Evolutionary conservation across 2,329 filamentous ascomycete genomes (phyloP), one percentile per base, ranked within the genome.

Genomic region (Scedosporium boydii): DNA sequence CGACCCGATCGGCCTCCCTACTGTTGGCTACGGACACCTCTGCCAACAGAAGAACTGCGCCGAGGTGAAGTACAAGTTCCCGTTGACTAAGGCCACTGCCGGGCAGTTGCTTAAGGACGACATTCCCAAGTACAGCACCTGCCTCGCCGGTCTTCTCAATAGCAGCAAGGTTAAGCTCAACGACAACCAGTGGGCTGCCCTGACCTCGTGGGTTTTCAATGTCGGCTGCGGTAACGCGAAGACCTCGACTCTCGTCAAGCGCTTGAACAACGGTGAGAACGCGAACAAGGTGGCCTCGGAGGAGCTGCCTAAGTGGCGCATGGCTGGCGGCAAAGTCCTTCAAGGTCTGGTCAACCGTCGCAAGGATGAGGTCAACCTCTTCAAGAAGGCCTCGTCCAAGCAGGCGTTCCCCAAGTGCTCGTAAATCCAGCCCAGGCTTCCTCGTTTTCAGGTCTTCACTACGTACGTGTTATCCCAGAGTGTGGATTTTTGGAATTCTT

Each of bases 121-220:
- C 65, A 65, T 80, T 38, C 34, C 34, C 21, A 23, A 10, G 56
- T 58, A 58, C 18, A 16, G 53, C 53, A n/a, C 53, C 55, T 27
- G 48, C 66, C 38, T 63, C 69, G 46, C 64, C 65, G 5, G 76
- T 78, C 53, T 70, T 67, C 3, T 38, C 34, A 38, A 14, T 10
- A 38, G 34, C 34, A 38, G 34, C 34, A 38, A 38, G 34, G 34
- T 38, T 14, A 38, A 38, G 34, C 70, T 81, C 41, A 80, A 82
- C 66, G 74, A 71, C 38, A 82, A 83, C 71, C 77, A 82, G 67
- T 83, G 80, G 67, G 80, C 78, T 51, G 80, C 80, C 0, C 75
- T 82, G 2, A 76, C 81, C 44, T 78, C 75, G 55, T 82, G 78
- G 78, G 72, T 77, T 16, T 82, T 77, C 75, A 83, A 82, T 67